Conservation (phyloP, 345 rosid genomes). For the Brassica nigra region DNA sequence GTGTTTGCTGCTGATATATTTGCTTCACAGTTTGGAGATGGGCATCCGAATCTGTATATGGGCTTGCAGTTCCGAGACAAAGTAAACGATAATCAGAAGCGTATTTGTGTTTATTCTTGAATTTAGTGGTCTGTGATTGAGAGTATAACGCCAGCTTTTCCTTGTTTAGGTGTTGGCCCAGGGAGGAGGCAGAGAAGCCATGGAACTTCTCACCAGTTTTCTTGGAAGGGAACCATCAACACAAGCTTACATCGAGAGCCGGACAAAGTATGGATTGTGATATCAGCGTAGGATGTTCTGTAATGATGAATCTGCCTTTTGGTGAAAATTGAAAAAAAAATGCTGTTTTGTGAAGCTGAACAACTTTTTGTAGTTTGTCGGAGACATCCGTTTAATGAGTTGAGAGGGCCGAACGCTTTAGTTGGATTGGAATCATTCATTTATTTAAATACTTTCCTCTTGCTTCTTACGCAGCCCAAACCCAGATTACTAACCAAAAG, state of each 20-base stretch:
- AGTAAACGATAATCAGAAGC: slow-evolving; percentile 43
- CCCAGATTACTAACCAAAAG: too few species aligned
- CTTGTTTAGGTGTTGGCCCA: slow-evolving; percentile 70
- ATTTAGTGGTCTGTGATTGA: neutral
- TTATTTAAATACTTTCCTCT: too few species aligned
- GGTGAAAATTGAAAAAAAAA: too few species aligned
- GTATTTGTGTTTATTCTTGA: neutral
- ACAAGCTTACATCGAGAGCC: slow-evolving; percentile 69
- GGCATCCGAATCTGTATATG: slow-evolving; percentile 53
- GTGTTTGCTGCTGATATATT: slow-evolving; percentile 87
- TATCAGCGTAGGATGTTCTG: neutral
- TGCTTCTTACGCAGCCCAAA: too few species aligned
- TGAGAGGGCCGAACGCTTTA: too few species aligned
- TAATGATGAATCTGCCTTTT: too few species aligned
- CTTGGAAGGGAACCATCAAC: slow-evolving; percentile 94
- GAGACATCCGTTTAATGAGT: too few species aligned
- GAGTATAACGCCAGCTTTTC: slow-evolving; percentile 11
- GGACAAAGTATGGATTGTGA: slow-evolving; percentile 48
- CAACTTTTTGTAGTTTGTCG: neutral
- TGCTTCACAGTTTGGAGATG: slow-evolving; percentile 69
- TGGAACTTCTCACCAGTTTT: slow-evolving; percentile 71
- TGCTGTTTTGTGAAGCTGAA: neutral
- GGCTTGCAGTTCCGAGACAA: slow-evolving; percentile 82
- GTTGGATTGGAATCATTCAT: too few species aligned
- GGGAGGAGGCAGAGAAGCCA: slow-evolving; percentile 83